Base-by-base conservation (phyloP, 257 asterid species). In the Verbena officinalis region DNA sequence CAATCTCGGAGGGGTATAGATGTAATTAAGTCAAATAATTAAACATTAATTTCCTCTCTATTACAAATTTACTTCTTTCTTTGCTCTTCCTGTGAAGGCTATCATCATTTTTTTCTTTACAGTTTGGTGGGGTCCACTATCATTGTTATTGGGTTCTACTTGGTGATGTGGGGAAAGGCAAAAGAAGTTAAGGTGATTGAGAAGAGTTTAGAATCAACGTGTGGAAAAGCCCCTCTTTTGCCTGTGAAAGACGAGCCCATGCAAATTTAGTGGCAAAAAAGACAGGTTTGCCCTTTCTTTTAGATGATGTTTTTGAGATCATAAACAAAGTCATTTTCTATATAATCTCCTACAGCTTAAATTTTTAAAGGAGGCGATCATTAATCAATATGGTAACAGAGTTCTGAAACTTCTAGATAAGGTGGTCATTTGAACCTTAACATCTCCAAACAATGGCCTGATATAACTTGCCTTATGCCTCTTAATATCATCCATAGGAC, bases 91-190 rank as follows among this genome's bases (percentile, higher is more conserved):
- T n/a, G 15, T 20, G 17, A 2, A 13, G 39, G 42, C 15, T 57
- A 14, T 38, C 65, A 54, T 17, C 46, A 12, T 40, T 64, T n/a
- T 61, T 13, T 55, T 48, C 59, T 19, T 27, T 71, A 82, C 79
- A 93, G 97, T 78, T 75, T 93, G 81, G 15, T 84, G 60, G 97
- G 97, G 22, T 93, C 97, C 7, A 7, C 71, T 60, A 55, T 84
- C 34, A 86, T 93, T 24, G 96, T 90, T 56, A 44, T 84, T 17
- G 97, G 96, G 45, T 93, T 93, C 78, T 93, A 93, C 80, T 82
- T 82, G 11, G 98, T 92, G 81, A 87, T 92, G 96, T 87, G 97
- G 96, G 98, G 98, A 23, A 87, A 85, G 78, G 76, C 90, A 16
- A 80, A 81, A 72, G 97, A 87, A 67, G 64, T 58, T 7, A 73